Evolutionary conservation across 768 basidiomycete genomes (phyloP).

Genomic region (Tylopilus sp.): DNA sequence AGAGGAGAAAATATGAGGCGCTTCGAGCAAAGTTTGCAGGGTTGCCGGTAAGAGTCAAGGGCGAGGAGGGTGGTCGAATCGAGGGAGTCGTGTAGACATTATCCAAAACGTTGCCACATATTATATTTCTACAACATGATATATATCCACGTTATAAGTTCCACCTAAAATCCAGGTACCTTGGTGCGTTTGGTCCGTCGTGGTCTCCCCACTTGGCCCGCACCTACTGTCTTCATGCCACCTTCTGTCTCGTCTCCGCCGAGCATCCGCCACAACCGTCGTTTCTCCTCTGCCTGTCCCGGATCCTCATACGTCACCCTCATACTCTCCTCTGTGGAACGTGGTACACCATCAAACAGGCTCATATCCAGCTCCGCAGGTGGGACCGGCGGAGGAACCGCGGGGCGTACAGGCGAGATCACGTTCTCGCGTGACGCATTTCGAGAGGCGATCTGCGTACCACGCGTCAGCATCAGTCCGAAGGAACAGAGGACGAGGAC

Average conservation of each 20-base stretch:
- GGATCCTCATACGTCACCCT: conserved; percentile 70
- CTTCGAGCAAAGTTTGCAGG: conserved; percentile 84
- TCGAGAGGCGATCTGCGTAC: conserved; percentile 28
- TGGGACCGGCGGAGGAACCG: not conserved
- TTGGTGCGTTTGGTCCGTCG: conserved; percentile 13
- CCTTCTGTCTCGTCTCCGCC: conserved; percentile 18
- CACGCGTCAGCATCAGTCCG: not conserved
- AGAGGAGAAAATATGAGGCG: conserved; percentile 80
- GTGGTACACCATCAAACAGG: conserved; percentile 17
- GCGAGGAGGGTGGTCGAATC: conserved; percentile 27
- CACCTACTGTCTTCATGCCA: conserved; percentile 13
- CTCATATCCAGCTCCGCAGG: conserved; percentile 29
- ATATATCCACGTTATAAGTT: not conserved
- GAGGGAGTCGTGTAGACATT: conserved; percentile 14
- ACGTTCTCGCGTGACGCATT: conserved; percentile 34
- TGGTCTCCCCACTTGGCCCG: conserved; percentile 2
- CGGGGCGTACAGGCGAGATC: conserved; percentile 9
- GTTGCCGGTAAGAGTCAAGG: conserved; percentile 49
- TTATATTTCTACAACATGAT: conserved; percentile 4
- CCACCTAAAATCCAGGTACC: conserved; percentile 6
- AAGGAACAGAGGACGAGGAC: not conserved
- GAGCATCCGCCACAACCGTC: conserved; percentile 54
- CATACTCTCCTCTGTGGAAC: conserved; percentile 42
- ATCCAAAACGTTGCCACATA: too few species aligned
- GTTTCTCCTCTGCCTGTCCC: conserved; percentile 54